Evolutionary conservation across 2,329 filamentous ascomycete species (phyloP).

Genomic region (Apiospora marii): DNA sequence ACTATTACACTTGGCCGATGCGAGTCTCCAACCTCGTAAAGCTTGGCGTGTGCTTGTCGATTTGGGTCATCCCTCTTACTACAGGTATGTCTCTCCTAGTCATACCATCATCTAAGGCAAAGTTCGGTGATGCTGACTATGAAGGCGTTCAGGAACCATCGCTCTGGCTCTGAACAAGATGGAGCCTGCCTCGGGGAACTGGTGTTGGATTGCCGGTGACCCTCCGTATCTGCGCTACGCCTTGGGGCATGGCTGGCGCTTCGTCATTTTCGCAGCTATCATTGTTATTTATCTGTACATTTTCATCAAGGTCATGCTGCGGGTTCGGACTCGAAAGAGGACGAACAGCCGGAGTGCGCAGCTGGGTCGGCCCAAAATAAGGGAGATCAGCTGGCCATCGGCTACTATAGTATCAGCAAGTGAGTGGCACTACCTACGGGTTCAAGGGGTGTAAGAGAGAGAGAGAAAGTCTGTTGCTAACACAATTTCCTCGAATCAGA

Average conservation of each 20-base stretch:
- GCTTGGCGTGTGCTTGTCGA: neutral
- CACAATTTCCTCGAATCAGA: neutral
- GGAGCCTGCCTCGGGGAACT: constrained; percentile 27
- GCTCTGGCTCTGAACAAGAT: constrained; percentile 26
- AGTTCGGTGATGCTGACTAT: neutral
- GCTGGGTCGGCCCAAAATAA: neutral
- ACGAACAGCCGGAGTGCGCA: constrained; percentile 20
- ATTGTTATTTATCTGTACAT: constrained; percentile 24
- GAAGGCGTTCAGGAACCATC: neutral
- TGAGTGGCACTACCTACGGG: neutral
- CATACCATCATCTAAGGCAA: neutral
- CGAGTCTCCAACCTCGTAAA: neutral
- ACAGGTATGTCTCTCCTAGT: constrained; percentile 1
- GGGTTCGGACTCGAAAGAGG: constrained; percentile 22
- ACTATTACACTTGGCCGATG: constrained; percentile 19
- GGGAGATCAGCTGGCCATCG: neutral
- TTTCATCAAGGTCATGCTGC: constrained; percentile 21
- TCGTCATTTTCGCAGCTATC: constrained; percentile 13
- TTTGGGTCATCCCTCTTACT: constrained; percentile 24
- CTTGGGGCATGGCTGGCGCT: constrained; percentile 28
- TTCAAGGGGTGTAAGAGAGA: neutral
- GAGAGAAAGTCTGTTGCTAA: neutral
- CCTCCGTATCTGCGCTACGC: constrained; percentile 27
- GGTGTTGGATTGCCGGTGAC: constrained; percentile 28
- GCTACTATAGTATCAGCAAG: neutral